These are phyloP conservation scores for Metschnikowia lachancei DNA, from an alignment of 805 yeast species.

Conservation along the genomic window DNA sequence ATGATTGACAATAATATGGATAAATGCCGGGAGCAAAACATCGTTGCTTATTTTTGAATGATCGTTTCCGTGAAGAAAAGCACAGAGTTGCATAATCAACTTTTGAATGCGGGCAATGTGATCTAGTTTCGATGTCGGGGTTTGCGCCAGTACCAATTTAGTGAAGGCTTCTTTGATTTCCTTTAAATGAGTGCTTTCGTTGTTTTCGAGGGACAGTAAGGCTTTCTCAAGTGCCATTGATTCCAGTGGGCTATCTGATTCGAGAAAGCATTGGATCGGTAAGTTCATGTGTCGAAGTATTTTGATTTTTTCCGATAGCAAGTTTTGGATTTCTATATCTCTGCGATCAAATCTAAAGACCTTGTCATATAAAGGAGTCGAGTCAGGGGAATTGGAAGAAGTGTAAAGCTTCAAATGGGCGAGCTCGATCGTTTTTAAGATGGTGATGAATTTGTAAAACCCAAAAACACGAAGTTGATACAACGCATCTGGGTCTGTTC, in stretches of 20 bases:
- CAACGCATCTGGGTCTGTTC: slow-evolving; percentile 38
- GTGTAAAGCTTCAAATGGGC: slow-evolving; percentile 34
- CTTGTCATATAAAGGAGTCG: slow-evolving; percentile 36
- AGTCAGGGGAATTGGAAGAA: slow-evolving; percentile 27
- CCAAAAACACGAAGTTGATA: slow-evolving; percentile 41
- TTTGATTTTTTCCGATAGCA: slow-evolving; percentile 33
- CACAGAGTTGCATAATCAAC: slow-evolving; percentile 22
- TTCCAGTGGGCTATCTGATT: slow-evolving; percentile 17
- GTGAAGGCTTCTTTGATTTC: slow-evolving; percentile 20
- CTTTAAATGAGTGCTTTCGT: slow-evolving; percentile 17
- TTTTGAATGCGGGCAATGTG: slow-evolving; percentile 35
- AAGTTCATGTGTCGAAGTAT: slow-evolving; percentile 26
- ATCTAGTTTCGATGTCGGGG: slow-evolving; percentile 35
- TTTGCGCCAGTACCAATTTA: slow-evolving; percentile 22
- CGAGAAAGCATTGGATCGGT: slow-evolving; percentile 32
- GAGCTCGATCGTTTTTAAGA: slow-evolving; percentile 32
- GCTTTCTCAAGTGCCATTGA: slow-evolving; percentile 12
- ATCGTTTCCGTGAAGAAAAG: slow-evolving; percentile 21
- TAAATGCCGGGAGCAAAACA: slow-evolving; percentile 39
- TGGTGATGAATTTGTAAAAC: slow-evolving; percentile 38
- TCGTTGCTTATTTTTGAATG: slow-evolving; percentile 34
- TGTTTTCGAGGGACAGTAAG: slow-evolving; percentile 12
- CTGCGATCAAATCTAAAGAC: slow-evolving; percentile 38
- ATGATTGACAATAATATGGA: slow-evolving; percentile 35
- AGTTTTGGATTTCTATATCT: slow-evolving; percentile 37